Evolutionary conservation across 139 green algal genomes (phyloP).

Genomic region (Coelastrella sp.): DNA sequence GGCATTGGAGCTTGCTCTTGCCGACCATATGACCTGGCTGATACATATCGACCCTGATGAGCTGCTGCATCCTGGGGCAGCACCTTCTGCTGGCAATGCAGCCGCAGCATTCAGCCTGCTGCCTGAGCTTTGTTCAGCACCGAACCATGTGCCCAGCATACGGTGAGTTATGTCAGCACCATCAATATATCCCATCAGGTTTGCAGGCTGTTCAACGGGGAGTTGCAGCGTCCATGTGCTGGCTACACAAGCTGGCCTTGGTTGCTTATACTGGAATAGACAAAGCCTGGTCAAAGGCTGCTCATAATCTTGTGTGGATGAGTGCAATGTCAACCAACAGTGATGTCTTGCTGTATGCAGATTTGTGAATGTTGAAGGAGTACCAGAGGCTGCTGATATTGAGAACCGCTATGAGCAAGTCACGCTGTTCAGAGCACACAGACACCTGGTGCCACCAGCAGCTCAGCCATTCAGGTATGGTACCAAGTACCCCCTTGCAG

Average conservation of each 20-base stretch:
- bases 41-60: slow-evolving; percentile 73
- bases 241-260: background rate
- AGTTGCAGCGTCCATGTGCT: background rate
- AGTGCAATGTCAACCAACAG: background rate
- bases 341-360: slow-evolving; percentile 34
- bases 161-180: background rate
- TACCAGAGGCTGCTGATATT: slow-evolving; percentile 60
- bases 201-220: background rate
- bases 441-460: slow-evolving; percentile 57
- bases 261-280: too few relatives aligned
- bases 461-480: slow-evolving; percentile 42
- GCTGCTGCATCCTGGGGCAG: slow-evolving; percentile 53
- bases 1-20: slow-evolving; percentile 33
- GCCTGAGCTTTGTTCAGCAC: slow-evolving; percentile 41
- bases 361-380: slow-evolving; percentile 72
- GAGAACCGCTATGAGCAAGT: slow-evolving; percentile 68
- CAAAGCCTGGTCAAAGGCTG: too few relatives aligned
- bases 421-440: slow-evolving; percentile 70
- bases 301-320: background rate
- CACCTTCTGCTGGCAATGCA: background rate
- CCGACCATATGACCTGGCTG: slow-evolving; percentile 59
- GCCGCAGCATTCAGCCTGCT: slow-evolving; percentile 25
- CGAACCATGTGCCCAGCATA: slow-evolving; percentile 32
- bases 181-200: background rate
- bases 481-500: too few relatives aligned